A percentile compares a stretch with the other conserved stretches of the same genome.
These are phyloP conservation scores for Cyclotella atomus DNA, from an alignment of 108 stramenopile genomes.

Conservation along the genomic window DNA sequence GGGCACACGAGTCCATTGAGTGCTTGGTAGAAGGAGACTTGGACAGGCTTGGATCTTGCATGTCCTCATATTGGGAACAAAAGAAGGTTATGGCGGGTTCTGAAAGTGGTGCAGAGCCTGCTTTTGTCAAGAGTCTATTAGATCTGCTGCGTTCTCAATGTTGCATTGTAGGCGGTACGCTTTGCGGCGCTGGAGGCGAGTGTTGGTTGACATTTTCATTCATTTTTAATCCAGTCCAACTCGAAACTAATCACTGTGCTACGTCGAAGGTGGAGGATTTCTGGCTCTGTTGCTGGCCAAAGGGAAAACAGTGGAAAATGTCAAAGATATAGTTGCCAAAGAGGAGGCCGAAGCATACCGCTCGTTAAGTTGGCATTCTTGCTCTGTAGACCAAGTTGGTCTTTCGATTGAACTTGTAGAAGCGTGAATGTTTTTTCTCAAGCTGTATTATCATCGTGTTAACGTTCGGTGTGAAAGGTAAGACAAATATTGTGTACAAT, in stretches of 20 bases:
- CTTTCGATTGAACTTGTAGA: slow-evolving; percentile 42
- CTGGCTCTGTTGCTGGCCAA: slow-evolving; percentile 54
- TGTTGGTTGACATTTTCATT: neutral
- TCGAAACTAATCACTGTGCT: neutral
- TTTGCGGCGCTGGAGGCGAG: slow-evolving; percentile 79
- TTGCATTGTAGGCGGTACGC: slow-evolving; percentile 56
- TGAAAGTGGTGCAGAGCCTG: slow-evolving; percentile 71
- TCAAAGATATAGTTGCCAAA: slow-evolving; percentile 21
- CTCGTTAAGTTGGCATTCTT: slow-evolving; percentile 56
- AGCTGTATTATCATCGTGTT: too few species aligned
- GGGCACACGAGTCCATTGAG: slow-evolving; percentile 56
- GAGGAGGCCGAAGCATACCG: slow-evolving; percentile 11
- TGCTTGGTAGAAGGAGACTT: slow-evolving; percentile 57
- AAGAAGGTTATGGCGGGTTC: slow-evolving; percentile 87
- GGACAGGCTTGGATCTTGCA: slow-evolving; percentile 53
- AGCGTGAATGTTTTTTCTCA: too few species aligned
- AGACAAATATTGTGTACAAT: too few species aligned
- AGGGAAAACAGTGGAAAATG: slow-evolving; percentile 22
- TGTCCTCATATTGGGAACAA: slow-evolving; percentile 73
- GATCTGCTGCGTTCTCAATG: slow-evolving; percentile 32
- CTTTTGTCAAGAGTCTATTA: slow-evolving; percentile 42
- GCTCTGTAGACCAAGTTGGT: slow-evolving; percentile 47
- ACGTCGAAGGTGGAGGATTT: slow-evolving; percentile 84
- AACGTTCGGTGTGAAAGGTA: too few species aligned
- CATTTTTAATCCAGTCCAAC: neutral